phyloP scores from a whole-genome alignment of 192 early-diverging fungal genomes.

The Coemansia sp. region DNA sequence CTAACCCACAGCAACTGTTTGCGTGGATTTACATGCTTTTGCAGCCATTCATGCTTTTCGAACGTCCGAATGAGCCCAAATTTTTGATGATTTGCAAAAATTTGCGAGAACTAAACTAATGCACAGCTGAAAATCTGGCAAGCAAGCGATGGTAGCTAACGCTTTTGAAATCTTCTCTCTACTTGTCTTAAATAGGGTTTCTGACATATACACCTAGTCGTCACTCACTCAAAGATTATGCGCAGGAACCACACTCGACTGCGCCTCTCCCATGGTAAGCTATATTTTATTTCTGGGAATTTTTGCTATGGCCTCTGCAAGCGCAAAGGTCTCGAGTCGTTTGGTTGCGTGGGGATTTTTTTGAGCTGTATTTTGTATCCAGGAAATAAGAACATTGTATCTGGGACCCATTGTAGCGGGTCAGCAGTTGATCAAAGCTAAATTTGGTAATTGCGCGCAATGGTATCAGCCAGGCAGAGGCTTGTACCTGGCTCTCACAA shows the following conservation, averaged over 20 bases:
- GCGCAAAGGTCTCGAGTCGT: neutral
- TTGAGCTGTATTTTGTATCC: slow-evolving; percentile 16
- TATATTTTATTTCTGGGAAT: slow-evolving; percentile 34
- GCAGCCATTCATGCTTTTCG: neutral
- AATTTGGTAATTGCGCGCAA: neutral
- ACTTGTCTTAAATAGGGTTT: neutral
- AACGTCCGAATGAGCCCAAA: neutral
- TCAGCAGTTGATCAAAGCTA: neutral
- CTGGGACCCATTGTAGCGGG: neutral
- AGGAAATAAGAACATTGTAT: neutral
- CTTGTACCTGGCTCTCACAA: neutral
- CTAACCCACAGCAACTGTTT: neutral
- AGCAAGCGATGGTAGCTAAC: no score
- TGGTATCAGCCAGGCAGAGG: neutral
- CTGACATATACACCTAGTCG: neutral
- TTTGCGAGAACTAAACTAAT: neutral
- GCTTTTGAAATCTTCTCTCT: no score
- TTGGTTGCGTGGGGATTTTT: neutral
- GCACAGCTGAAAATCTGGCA: no score
- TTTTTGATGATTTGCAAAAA: neutral
- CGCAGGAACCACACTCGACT: neutral
- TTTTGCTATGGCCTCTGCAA: slow-evolving; percentile 13
- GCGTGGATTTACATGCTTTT: neutral
- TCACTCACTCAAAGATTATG: neutral
- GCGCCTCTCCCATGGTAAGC: slow-evolving; percentile 15